phyloP scores from a whole-genome alignment of 192 early-diverging fungal species.

The Podila epigama region DNA sequence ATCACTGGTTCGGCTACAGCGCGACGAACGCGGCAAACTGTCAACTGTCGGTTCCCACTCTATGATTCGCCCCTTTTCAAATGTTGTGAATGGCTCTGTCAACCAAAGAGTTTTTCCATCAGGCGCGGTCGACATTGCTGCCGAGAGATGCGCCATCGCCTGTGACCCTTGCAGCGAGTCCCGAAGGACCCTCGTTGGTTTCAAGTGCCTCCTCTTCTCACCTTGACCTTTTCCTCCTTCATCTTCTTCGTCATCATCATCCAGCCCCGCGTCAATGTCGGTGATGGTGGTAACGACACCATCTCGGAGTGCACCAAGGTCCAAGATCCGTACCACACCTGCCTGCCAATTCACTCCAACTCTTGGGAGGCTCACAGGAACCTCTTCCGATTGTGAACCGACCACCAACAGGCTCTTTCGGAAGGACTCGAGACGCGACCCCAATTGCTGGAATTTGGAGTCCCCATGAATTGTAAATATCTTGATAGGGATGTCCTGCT shows the following conservation, averaged over 20 bases:
- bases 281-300: constrained; percentile 14
- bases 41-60: constrained; percentile 28
- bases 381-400: constrained; percentile 40
- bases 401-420: constrained; percentile 17
- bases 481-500: not conserved
- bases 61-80: constrained; percentile 21
- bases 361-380: constrained; percentile 7
- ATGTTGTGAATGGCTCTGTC: constrained; percentile 30
- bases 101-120: constrained; percentile 37
- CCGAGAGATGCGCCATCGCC: constrained; percentile 41
- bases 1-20: not conserved
- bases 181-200: constrained; percentile 1
- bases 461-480: constrained; percentile 45
- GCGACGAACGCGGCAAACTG: too few species aligned
- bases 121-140: constrained; percentile 33
- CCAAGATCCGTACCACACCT: constrained; percentile 29
- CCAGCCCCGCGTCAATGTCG: constrained; percentile 7
- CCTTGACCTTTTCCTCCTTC: too few species aligned
- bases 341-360: constrained; percentile 41
- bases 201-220: not conserved
- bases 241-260: too few species aligned
- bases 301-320: constrained; percentile 6
- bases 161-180: constrained; percentile 32
- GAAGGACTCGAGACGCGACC: constrained; percentile 9
- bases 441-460: constrained; percentile 48